Evolutionary conservation across 148 eudicot genomes (phyloP), one percentile per base, ranked within the genome.

Genomic region (Arctostaphylos glauca): DNA sequence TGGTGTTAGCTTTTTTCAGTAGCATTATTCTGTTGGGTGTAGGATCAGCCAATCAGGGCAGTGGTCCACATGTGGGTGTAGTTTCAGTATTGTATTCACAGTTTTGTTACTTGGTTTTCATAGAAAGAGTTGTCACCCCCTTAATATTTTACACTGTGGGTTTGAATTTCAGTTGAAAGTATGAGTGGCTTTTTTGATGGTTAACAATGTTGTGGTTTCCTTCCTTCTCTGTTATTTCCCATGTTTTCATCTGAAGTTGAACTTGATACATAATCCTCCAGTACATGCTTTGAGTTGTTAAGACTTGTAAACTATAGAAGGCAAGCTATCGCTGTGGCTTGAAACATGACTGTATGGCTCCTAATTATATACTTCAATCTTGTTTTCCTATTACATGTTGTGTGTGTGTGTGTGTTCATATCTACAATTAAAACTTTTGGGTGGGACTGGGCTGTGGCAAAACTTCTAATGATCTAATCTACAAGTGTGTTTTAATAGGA

Each of bases 221-320:
- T 15, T 50, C 56, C 41, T 2, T 49, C 56, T 74, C 15, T 74
- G 15, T 8, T 74, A 48, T 74, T 74, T 19, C 21, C 48, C n/a
- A n/a, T 76, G 78, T 43, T 70, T 70, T 15, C n/a, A 43, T 76
- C 60, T 25, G 78, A 76, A 50, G 23, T 76, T 52, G 38, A 31
- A 76, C 79, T 25, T 76, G 60, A 76, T 53, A 76, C 6, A 9
- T 9, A 7, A 74, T 16, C 77, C 41, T 48, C 38, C n/a, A 6
- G 52, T 19, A 46, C 25, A 47, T 15, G 4, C n/a, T 15, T 66
- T 70, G 9, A 73, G 46, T 44, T 73, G 25, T 3, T 6, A 72
- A 19, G 52, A n/a, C 48, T 49, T 75, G 50, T 4, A 23, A 23
- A 19, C 3, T n/a, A 19, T 8, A 10, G 16, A 53, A 12, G 16